Conservation (phyloP, 139 green algal species). For the Chlorella sorokiniana region DNA sequence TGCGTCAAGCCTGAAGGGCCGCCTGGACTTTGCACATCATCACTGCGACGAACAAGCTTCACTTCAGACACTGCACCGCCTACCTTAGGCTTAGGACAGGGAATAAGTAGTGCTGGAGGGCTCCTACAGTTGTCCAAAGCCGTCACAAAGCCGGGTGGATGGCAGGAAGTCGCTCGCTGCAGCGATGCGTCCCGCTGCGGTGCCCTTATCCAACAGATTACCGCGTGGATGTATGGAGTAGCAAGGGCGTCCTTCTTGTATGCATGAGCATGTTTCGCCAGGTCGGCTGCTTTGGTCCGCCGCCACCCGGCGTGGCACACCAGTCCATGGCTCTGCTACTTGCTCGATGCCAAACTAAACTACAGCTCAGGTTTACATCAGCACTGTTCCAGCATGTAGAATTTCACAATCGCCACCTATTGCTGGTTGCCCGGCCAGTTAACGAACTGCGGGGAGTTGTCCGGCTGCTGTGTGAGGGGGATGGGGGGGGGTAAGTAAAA, state of each 20-base stretch:
- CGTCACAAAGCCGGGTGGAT: no score
- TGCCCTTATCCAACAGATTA: neutral
- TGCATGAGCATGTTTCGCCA: no score
- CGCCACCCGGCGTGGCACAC: no score
- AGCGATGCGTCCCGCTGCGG: neutral
- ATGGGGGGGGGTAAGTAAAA: neutral
- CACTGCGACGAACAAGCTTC: no score
- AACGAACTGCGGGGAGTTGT: conserved; percentile 27
- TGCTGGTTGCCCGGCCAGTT: conserved; percentile 32
- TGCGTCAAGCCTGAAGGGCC: no score
- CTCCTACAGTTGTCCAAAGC: no score
- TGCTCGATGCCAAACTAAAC: neutral
- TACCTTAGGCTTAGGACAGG: no score
- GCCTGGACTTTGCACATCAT: no score
- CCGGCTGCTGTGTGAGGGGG: neutral
- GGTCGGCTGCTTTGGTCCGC: no score
- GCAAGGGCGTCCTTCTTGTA: no score
- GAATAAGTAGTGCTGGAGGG: no score
- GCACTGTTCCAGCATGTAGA: neutral
- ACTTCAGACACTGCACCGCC: no score
- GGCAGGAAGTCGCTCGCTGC: neutral
- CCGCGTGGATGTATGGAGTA: neutral
- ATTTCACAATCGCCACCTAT: neutral
- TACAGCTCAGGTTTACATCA: neutral
- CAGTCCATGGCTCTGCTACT: neutral